A percentile compares a stretch with the other conserved stretches of the same genome.
phyloP scores from a whole-genome alignment of 805 yeast genomes.

The Hagleromyces aurorensis region DNA sequence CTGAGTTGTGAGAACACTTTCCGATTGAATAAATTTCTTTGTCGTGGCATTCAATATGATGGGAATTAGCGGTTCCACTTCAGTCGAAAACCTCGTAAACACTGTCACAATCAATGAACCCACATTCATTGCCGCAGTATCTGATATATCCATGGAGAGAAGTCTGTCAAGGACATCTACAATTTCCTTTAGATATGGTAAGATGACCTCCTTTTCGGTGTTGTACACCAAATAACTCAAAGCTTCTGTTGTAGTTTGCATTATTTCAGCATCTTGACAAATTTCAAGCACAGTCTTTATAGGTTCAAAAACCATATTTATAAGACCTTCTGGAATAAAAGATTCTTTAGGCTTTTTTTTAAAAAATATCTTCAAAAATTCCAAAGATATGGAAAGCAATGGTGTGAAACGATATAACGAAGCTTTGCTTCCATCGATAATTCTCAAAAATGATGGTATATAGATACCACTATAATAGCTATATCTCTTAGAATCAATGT shows the following conservation, averaged over 20 bases:
- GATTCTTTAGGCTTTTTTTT: constrained; percentile 25
- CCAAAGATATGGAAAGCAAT: constrained; percentile 34
- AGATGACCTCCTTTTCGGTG: constrained; percentile 22
- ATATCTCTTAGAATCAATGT: constrained; percentile 40
- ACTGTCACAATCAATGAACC: constrained; percentile 57
- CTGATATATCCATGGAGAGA: constrained; percentile 63
- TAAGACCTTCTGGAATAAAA: constrained; percentile 21
- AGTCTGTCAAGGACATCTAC: constrained; percentile 55
- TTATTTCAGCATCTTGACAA: constrained; percentile 65
- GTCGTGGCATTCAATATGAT: constrained; percentile 72
- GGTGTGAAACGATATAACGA: constrained; percentile 46
- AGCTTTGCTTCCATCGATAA: constrained; percentile 21
- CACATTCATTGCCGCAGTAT: constrained; percentile 72
- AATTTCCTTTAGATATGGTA: constrained; percentile 20
- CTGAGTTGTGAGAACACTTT: constrained; percentile 66
- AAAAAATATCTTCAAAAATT: constrained; percentile 25
- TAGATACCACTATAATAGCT: constrained; percentile 41
- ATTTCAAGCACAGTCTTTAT: constrained; percentile 22
- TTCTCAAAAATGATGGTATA: constrained; percentile 42
- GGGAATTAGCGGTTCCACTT: constrained; percentile 32
- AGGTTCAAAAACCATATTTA: constrained; percentile 21
- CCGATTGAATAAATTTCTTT: constrained; percentile 53
- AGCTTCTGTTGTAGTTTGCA: constrained; percentile 72
- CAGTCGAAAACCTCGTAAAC: constrained; percentile 42
- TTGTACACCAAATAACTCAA: constrained; percentile 51